Percentiles rank a stretch among this genome's conserved stretches.
phyloP scores from a whole-genome alignment of 1,284 basidiomycete genomes.

The Pseudozyma pruni region DNA sequence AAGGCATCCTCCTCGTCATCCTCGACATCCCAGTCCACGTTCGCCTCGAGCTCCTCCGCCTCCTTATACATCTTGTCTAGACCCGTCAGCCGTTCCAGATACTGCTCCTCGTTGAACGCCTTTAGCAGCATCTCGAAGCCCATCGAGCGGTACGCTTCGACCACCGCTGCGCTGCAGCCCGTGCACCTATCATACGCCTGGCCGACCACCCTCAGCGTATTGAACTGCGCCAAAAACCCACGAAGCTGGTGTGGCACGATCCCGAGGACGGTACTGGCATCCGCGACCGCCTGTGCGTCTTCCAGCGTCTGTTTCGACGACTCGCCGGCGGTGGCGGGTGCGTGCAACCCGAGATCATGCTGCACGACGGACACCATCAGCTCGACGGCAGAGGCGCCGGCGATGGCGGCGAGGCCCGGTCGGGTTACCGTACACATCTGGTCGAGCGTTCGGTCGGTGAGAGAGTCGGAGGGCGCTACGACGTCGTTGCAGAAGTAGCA shows the following conservation, averaged over 20 bases:
- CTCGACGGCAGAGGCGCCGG: slow-evolving; percentile 89
- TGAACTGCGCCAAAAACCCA: slow-evolving; percentile 87
- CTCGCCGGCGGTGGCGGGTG: slow-evolving; percentile 39
- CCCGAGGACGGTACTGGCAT: slow-evolving; percentile 72
- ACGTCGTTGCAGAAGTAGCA: slow-evolving; percentile 99
- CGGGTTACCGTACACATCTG: slow-evolving; percentile 99
- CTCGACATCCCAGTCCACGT: slow-evolving; percentile 54
- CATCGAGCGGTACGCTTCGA: slow-evolving; percentile 70
- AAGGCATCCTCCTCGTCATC: slow-evolving; percentile 36
- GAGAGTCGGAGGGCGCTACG: slow-evolving; percentile 90
- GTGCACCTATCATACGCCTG: slow-evolving; percentile 89
- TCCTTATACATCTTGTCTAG: slow-evolving; percentile 74
- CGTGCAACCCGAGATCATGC: slow-evolving; percentile 70
- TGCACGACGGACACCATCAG: slow-evolving; percentile 88
- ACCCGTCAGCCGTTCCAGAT: slow-evolving; percentile 84
- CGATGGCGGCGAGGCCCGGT: slow-evolving; percentile 93
- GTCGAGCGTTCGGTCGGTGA: slow-evolving; percentile 92
- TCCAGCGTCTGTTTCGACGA: slow-evolving; percentile 19
- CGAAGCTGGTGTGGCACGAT: slow-evolving; percentile 92
- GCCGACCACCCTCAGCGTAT: slow-evolving; percentile 83
- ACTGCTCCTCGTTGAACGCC: slow-evolving; percentile 83
- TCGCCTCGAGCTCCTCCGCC: slow-evolving; percentile 52
- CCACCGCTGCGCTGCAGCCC: slow-evolving; percentile 73
- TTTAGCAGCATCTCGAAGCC: slow-evolving; percentile 82
- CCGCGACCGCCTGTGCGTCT: slow-evolving; percentile 28